Conservation (phyloP, 768 basidiomycete genomes). For the Glaciozyma martinii region DNA sequence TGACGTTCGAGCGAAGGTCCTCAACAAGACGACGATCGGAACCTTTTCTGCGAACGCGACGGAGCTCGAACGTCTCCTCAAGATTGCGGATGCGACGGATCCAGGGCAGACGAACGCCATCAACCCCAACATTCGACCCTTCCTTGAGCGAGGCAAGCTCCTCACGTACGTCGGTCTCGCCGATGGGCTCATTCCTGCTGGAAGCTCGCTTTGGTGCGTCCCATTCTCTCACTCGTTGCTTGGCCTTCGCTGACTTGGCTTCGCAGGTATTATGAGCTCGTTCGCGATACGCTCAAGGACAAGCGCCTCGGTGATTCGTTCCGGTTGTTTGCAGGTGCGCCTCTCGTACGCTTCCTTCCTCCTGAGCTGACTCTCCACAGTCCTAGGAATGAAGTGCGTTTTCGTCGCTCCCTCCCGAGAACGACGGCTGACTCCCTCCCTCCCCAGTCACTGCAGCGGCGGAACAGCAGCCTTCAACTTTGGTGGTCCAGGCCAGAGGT, state of each 20-base stretch:
- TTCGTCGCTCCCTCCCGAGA: background rate
- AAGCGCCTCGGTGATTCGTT: conserved; percentile 11
- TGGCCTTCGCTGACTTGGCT: too few species aligned
- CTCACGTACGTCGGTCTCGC: conserved; percentile 14
- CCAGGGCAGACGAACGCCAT: conserved; percentile 25
- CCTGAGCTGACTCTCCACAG: background rate
- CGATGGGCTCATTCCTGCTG: background rate
- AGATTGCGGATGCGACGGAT: conserved; percentile 18
- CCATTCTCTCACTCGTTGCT: background rate
- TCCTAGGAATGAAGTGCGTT: background rate
- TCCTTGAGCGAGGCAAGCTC: conserved; percentile 24
- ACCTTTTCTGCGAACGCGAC: background rate
- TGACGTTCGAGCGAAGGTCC: background rate
- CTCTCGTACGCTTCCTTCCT: background rate
- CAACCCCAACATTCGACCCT: conserved; percentile 15
- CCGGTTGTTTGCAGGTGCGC: conserved; percentile 7
- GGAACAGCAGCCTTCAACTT: conserved; percentile 11
- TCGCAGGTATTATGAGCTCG: conserved; percentile 12
- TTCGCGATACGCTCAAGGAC: conserved; percentile 7
- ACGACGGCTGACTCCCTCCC: background rate
- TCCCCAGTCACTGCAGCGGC: conserved; percentile 7
- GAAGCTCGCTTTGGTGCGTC: background rate
- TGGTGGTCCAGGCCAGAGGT: conserved; percentile 11
- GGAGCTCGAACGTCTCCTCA: conserved; percentile 15
- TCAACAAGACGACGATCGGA: background rate